A percentile compares a stretch with the other conserved stretches of the same genome.
phyloP scores from a whole-genome alignment of 495 filamentous ascomycete genomes.

The Hypoxylon trugodes region DNA sequence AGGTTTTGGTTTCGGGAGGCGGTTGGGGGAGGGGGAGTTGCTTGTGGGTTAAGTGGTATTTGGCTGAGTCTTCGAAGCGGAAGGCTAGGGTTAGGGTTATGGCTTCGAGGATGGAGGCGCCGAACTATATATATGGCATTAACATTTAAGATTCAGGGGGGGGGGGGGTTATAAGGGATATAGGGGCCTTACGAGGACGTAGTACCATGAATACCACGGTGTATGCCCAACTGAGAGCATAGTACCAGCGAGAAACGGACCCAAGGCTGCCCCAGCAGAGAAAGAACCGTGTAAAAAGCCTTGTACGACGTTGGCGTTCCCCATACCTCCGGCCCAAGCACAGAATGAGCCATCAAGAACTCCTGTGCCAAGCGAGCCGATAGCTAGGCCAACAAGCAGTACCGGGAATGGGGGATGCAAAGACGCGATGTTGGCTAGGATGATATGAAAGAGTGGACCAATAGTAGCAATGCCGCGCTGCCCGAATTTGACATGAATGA shows the following conservation, averaged over 20 bases:
- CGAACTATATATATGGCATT: slow-evolving; percentile 53
- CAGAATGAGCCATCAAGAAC: slow-evolving; percentile 72
- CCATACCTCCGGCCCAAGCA: slow-evolving; percentile 72
- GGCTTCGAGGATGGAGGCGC: slow-evolving; percentile 64
- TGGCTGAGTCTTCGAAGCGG: slow-evolving; percentile 64
- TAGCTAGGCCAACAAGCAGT: slow-evolving; percentile 65
- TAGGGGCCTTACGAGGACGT: slow-evolving; percentile 46
- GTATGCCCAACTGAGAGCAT: slow-evolving; percentile 57
- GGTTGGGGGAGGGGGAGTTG: slow-evolving; percentile 23
- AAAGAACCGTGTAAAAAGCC: slow-evolving; percentile 70
- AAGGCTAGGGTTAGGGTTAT: slow-evolving; percentile 60
- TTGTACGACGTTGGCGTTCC: slow-evolving; percentile 67
- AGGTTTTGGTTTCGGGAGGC: slow-evolving; percentile 8
- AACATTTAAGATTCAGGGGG: neutral
- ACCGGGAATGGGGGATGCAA: slow-evolving; percentile 71
- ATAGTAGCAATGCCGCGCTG: slow-evolving; percentile 71
- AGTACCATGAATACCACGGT: slow-evolving; percentile 65
- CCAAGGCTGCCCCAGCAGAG: slow-evolving; percentile 71
- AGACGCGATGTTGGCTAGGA: slow-evolving; percentile 68
- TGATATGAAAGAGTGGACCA: slow-evolving; percentile 64
- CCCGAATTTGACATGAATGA: slow-evolving; percentile 57
- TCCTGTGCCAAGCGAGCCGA: slow-evolving; percentile 68
- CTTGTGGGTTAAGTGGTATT: slow-evolving; percentile 58
- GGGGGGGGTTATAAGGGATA: neutral
- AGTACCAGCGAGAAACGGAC: slow-evolving; percentile 70